Evolutionary conservation across 2,329 filamentous ascomycete species (phyloP).

Genomic region (Aphanocladium album): DNA sequence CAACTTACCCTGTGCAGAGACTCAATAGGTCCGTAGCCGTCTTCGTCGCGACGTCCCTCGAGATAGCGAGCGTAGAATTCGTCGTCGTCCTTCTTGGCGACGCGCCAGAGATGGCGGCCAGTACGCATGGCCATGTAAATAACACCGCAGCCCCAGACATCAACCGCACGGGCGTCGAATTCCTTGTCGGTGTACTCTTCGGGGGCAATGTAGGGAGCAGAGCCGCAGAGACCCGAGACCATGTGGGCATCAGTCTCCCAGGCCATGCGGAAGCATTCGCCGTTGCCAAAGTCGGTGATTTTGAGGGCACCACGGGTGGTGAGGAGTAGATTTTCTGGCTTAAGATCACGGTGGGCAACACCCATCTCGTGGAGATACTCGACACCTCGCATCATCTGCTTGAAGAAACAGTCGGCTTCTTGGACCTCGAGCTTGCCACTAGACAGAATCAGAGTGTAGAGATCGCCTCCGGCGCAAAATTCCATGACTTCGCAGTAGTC

Average conservation of each 20-base stretch:
- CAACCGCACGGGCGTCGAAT: conserved; percentile 95
- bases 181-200: conserved; percentile 95
- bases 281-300: conserved; percentile 98
- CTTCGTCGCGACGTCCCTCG: conserved; percentile 86
- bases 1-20: conserved; percentile 81
- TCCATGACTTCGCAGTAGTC: conserved; percentile 99
- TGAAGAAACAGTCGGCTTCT: conserved; percentile 97
- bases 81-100: conserved; percentile 95
- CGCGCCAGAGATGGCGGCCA: conserved; percentile 88
- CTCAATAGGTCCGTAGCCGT: conserved; percentile 95
- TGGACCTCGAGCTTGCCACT: conserved; percentile 86
- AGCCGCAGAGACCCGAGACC: conserved; percentile 94
- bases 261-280: conserved; percentile 98
- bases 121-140: conserved; percentile 99
- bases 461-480: conserved; percentile 91
- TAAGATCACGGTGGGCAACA: conserved; percentile 92
- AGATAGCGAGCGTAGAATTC: conserved; percentile 96
- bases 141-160: conserved; percentile 96
- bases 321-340: conserved; percentile 91
- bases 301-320: conserved; percentile 91
- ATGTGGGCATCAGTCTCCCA: conserved; percentile 99
- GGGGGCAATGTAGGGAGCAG: conserved; percentile 93
- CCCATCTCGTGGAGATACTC: conserved; percentile 99
- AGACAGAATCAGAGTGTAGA: conserved; percentile 88
- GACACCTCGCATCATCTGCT: conserved; percentile 97